Conservation (phyloP, 2,329 filamentous ascomycete genomes). For the Exophiala bonariae region DNA sequence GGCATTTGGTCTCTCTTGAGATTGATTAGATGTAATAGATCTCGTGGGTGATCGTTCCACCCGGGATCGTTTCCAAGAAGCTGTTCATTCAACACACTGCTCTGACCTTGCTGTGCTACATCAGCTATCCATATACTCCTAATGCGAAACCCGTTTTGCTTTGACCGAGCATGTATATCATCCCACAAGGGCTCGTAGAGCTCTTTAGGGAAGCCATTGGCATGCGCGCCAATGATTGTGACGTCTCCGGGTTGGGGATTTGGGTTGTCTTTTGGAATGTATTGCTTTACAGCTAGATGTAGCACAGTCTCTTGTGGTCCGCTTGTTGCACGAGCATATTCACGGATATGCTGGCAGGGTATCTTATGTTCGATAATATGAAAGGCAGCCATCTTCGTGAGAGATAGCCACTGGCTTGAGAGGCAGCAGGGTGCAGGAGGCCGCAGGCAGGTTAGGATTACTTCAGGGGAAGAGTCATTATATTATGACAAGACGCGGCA, state of each 20-base stretch:
- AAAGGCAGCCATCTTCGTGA: constrained; percentile 38
- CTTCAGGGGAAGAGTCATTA: background rate
- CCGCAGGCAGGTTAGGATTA: no score
- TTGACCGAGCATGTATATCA: constrained; percentile 61
- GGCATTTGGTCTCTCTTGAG: constrained; percentile 36
- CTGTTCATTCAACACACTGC: constrained; percentile 69
- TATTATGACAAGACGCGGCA: no score
- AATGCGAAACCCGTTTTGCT: constrained; percentile 60
- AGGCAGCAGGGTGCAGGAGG: no score
- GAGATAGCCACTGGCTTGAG: no score
- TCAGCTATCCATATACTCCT: constrained; percentile 81
- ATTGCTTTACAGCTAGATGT: constrained; percentile 55
- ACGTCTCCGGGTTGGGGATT: constrained; percentile 47
- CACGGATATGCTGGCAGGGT: constrained; percentile 51
- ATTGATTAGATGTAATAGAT: constrained; percentile 62
- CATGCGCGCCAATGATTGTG: constrained; percentile 56
- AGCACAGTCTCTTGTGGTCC: constrained; percentile 51
- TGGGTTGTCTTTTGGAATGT: constrained; percentile 51
- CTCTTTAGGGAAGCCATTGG: constrained; percentile 59
- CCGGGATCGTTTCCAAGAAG: constrained; percentile 74
- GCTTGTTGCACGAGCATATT: constrained; percentile 49
- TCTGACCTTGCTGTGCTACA: constrained; percentile 72
- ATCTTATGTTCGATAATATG: constrained; percentile 49
- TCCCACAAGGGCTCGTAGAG: constrained; percentile 86
- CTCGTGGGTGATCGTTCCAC: constrained; percentile 77